A percentile compares a stretch with the other conserved stretches of the same genome.
These are phyloP conservation scores for Calonectria honghensis DNA, from an alignment of 2,329 filamentous ascomycete genomes.

Conservation along the genomic window DNA sequence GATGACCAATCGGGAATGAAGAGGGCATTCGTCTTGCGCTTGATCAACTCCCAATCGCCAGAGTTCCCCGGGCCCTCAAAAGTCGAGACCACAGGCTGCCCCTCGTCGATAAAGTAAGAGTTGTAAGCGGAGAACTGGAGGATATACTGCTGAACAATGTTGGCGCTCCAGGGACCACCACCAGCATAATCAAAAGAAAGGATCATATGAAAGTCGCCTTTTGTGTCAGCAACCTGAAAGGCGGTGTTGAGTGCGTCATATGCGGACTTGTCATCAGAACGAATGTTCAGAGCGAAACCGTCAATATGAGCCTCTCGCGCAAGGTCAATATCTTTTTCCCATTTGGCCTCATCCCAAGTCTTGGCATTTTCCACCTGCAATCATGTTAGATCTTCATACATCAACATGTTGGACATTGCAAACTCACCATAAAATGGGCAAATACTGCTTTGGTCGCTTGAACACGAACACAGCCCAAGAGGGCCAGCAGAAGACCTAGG, in stretches of 20 bases:
- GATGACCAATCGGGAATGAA: slow-evolving; percentile 36
- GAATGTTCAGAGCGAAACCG: slow-evolving; percentile 27
- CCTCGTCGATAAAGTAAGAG: slow-evolving; percentile 24
- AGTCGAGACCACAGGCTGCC: slow-evolving; percentile 27
- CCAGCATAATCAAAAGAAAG: slow-evolving; percentile 39
- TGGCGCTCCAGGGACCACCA: slow-evolving; percentile 23
- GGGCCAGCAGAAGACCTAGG: background rate
- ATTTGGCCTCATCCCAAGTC: slow-evolving; percentile 25
- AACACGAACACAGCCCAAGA: slow-evolving; percentile 11
- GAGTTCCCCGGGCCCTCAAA: slow-evolving; percentile 32
- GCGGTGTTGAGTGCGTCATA: slow-evolving; percentile 17
- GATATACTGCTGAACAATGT: slow-evolving; percentile 29
- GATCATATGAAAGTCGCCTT: slow-evolving; percentile 29
- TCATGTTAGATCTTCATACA: background rate
- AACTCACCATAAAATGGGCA: slow-evolving; percentile 20
- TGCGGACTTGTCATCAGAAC: slow-evolving; percentile 22
- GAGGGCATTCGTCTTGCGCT: slow-evolving; percentile 15
- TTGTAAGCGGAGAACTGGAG: slow-evolving; percentile 21
- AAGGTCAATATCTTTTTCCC: slow-evolving; percentile 27
- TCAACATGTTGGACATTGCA: no score
- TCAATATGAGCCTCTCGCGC: slow-evolving; percentile 26
- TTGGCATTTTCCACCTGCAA: slow-evolving; percentile 27
- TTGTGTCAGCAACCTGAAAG: slow-evolving; percentile 1
- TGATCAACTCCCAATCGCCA: slow-evolving; percentile 29
- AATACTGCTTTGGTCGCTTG: slow-evolving; percentile 17